Evolutionary conservation across 176 grass and related monocot genomes (phyloP).

Genomic region (Triticum turgidum): DNA sequence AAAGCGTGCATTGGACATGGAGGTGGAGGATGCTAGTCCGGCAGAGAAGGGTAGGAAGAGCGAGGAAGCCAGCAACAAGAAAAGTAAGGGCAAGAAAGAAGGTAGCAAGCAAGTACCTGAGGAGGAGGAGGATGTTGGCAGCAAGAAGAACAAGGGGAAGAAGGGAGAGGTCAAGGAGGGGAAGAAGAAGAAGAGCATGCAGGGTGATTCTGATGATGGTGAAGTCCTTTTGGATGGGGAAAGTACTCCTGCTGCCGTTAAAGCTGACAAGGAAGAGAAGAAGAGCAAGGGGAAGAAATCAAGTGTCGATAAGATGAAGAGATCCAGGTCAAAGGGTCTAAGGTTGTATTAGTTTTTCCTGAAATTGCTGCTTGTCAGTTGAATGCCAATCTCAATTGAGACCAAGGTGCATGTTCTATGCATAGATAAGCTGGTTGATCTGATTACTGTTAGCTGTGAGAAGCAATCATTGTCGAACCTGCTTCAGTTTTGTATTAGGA

Average conservation of each 20-base stretch:
- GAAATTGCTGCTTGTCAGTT: no score
- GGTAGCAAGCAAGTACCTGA: background rate
- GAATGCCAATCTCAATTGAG: no score
- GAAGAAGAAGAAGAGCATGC: constrained; percentile 27
- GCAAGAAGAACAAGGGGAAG: constrained; percentile 20
- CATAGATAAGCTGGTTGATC: no score
- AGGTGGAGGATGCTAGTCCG: constrained; percentile 4
- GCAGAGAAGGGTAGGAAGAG: constrained; percentile 25
- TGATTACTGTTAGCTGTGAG: no score
- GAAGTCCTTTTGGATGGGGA: background rate
- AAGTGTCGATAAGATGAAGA: constrained; percentile 33
- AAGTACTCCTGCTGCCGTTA: background rate
- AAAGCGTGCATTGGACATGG: constrained; percentile 20
- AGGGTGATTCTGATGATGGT: constrained; percentile 1
- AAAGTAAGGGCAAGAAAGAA: background rate
- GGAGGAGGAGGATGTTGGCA: background rate
- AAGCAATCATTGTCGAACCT: no score
- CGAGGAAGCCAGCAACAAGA: constrained; percentile 20
- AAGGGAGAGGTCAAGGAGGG: no score
- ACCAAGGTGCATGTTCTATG: no score
- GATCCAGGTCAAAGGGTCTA: background rate
- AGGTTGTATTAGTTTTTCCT: no score
- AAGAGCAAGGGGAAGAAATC: constrained; percentile 35
- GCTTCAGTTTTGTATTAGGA: no score
- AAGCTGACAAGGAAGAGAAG: constrained; percentile 13